phyloP scores from a whole-genome alignment of 331 rosid genomes.

The Malus hybrid region DNA sequence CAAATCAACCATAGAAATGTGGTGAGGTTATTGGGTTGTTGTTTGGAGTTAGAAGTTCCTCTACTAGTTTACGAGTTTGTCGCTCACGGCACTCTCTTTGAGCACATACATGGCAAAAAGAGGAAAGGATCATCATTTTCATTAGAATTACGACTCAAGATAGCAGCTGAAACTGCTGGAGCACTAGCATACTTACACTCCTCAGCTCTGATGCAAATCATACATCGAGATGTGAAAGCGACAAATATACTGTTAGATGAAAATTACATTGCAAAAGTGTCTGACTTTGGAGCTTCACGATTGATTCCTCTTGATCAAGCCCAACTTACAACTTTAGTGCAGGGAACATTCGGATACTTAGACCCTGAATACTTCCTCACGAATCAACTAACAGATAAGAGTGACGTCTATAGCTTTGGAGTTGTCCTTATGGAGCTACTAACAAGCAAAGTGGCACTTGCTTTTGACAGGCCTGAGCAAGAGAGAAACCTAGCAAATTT shows the following conservation, averaged over 20 bases:
- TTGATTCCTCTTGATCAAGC: neutral
- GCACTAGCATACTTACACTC: too few species aligned
- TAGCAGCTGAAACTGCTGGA: too few species aligned
- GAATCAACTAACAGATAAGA: neutral
- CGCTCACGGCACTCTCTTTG: neutral
- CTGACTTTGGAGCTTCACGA: neutral
- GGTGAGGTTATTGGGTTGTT: conserved; percentile 11
- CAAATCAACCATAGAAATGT: conserved; percentile 13
- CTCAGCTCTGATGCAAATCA: too few species aligned
- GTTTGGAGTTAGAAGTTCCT: conserved; percentile 9
- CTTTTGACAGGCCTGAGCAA: neutral
- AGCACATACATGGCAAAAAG: neutral
- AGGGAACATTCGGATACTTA: conserved; percentile 16
- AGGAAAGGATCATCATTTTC: too few species aligned
- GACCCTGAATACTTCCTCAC: conserved; percentile 15
- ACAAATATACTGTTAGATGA: neutral
- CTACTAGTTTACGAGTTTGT: conserved; percentile 11
- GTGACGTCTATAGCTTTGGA: conserved; percentile 12
- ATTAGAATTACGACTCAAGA: too few species aligned
- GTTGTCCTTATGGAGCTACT: neutral
- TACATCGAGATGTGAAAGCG: too few species aligned
- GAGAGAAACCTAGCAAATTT: neutral
- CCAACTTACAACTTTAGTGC: conserved; percentile 6
- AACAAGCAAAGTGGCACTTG: neutral
- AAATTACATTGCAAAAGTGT: neutral